A percentile compares a stretch with the other conserved stretches of the same genome.
These are phyloP conservation scores for Wickerhamomyces mucosus DNA, from an alignment of 805 yeast genomes.

Conservation along the genomic window DNA sequence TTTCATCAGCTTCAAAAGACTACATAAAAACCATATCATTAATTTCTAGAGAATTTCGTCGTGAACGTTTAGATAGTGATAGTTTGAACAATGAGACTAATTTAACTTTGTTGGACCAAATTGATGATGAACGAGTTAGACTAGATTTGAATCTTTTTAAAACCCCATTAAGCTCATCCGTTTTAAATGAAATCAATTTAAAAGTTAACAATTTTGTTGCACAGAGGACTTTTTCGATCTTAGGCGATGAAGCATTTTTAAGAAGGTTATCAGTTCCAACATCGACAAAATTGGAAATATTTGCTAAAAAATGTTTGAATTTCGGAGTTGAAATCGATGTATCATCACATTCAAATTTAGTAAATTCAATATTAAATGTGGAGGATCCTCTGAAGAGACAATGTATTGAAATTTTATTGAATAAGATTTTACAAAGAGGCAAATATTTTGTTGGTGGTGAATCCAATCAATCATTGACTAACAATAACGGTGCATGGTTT, in stretches of 20 bases:
- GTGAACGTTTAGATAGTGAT: constrained; percentile 50
- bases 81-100: constrained; percentile 35
- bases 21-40: constrained; percentile 55
- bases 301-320: constrained; percentile 59
- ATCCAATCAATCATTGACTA: constrained; percentile 50
- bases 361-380: constrained; percentile 58
- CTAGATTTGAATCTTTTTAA: constrained; percentile 67
- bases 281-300: constrained; percentile 67
- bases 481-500: constrained; percentile 68
- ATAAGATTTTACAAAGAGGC: constrained; percentile 77
- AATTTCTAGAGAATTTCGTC: constrained; percentile 60
- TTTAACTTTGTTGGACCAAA: constrained; percentile 62
- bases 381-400: constrained; percentile 53
- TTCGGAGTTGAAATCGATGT: constrained; percentile 68
- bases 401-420: constrained; percentile 70
- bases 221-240: constrained; percentile 57
- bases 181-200: constrained; percentile 67
- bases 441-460: constrained; percentile 85
- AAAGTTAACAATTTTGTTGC: constrained; percentile 84
- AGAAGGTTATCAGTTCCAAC: constrained; percentile 87
- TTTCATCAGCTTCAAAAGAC: constrained; percentile 51
- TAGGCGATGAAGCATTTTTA: constrained; percentile 76
- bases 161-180: constrained; percentile 41
- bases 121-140: constrained; percentile 78
- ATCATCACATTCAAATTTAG: constrained; percentile 58